A percentile compares a stretch with the other conserved stretches of the same genome.
Evolutionary conservation across 805 yeast genomes (phyloP).

Genomic region (Saccharomyces paradoxus): DNA sequence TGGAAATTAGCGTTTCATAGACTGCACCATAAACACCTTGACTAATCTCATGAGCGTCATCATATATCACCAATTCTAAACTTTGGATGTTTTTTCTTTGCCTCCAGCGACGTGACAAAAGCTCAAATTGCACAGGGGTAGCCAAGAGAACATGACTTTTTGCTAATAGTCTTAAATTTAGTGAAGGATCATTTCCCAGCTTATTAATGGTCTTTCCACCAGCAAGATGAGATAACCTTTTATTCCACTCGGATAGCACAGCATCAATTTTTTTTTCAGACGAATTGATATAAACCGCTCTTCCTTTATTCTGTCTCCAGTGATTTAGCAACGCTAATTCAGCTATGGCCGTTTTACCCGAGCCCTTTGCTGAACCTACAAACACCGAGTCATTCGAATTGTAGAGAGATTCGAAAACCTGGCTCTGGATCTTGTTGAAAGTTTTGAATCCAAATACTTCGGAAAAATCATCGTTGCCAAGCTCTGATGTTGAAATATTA

Average conservation of each 20-base stretch:
- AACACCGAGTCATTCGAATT: conserved; percentile 51
- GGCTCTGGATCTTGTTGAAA: conserved; percentile 72
- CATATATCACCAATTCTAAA: conserved; percentile 62
- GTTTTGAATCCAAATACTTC: conserved; percentile 37
- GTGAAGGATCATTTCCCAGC: conserved; percentile 43
- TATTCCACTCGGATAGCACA: conserved; percentile 44
- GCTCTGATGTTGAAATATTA: conserved; percentile 40
- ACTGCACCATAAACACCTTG: conserved; percentile 45
- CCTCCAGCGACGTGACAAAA: conserved; percentile 73
- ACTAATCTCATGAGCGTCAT: conserved; percentile 64
- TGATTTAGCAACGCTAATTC: conserved; percentile 65
- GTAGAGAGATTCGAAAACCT: conserved; percentile 53
- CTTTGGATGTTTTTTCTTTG: conserved; percentile 61
- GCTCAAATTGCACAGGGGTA: conserved; percentile 74
- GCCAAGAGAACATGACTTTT: conserved; percentile 60
- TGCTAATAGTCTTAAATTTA: conserved; percentile 50
- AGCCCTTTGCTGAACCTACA: conserved; percentile 66
- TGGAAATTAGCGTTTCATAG: conserved; percentile 63
- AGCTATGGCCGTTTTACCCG: conserved; percentile 65
- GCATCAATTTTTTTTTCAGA: conserved; percentile 46
- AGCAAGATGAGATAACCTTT: conserved; percentile 38
- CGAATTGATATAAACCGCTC: conserved; percentile 68
- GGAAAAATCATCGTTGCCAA: conserved; percentile 42
- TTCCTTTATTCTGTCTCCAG: conserved; percentile 63
- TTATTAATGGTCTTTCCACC: conserved; percentile 52